Conservation (phyloP, 164 flowering plant species). For the Macadamia integrifolia region DNA sequence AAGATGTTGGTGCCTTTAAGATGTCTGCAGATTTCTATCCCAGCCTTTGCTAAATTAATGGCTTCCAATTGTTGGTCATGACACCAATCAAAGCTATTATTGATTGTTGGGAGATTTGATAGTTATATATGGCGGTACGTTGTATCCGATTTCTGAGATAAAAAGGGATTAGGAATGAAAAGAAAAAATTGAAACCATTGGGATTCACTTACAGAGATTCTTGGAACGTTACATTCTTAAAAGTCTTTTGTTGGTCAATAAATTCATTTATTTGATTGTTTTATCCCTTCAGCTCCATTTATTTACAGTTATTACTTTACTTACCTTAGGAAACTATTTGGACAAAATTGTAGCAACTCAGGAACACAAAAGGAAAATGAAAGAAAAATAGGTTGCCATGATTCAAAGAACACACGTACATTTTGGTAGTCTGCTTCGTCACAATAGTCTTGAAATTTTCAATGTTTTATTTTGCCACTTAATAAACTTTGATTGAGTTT, state of each 20-base stretch:
- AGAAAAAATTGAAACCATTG: background rate
- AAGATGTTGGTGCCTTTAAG: conserved; percentile 54
- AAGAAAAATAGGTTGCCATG: too few species aligned
- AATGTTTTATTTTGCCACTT: too few species aligned
- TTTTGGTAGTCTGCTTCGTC: too few species aligned
- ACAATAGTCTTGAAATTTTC: too few species aligned
- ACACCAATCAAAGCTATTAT: background rate
- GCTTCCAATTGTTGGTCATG: background rate
- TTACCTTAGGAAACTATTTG: too few species aligned
- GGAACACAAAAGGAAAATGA: too few species aligned
- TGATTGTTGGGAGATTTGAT: background rate
- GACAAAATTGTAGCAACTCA: too few species aligned
- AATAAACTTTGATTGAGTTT: too few species aligned
- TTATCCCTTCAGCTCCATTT: too few species aligned
- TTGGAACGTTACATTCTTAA: background rate
- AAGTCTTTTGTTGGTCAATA: background rate
- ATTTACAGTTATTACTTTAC: too few species aligned
- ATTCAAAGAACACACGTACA: too few species aligned
- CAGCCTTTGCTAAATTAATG: conserved; percentile 44
- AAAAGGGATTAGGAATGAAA: background rate
- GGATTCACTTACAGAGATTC: background rate
- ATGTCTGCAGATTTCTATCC: conserved; percentile 53
- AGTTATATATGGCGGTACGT: background rate
- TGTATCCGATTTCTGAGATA: background rate
- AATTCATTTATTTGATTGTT: too few species aligned